A percentile compares a stretch with the other conserved stretches of the same genome.
Evolutionary conservation across 192 early-diverging fungal genomes (phyloP).

Genomic region (Linnemannia elongata): DNA sequence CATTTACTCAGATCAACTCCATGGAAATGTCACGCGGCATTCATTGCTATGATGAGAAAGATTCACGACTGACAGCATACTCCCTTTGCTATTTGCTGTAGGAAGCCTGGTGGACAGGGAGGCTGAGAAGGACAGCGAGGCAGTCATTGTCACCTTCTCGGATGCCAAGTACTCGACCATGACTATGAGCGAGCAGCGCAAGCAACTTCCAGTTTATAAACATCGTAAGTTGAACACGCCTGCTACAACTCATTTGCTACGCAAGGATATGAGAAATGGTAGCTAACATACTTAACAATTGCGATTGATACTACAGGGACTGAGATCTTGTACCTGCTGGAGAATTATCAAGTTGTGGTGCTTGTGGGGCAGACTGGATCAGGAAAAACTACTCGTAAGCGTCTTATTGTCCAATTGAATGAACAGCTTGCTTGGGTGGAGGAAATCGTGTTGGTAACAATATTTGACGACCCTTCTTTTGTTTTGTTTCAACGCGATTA

Average conservation of each 20-base stretch:
- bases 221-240: constrained; percentile 66
- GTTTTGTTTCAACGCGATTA: constrained; percentile 29
- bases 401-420: background rate
- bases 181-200: constrained; percentile 81
- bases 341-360: constrained; percentile 76
- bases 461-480: background rate
- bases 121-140: constrained; percentile 69
- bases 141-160: constrained; percentile 60
- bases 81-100: constrained; percentile 20
- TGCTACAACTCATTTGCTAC: too few species aligned
- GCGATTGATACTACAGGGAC: constrained; percentile 33
- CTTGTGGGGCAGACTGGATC: constrained; percentile 85
- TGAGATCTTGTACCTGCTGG: constrained; percentile 76
- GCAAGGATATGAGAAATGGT: background rate
- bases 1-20: background rate
- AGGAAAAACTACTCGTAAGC: constrained; percentile 86
- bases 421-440: background rate
- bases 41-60: background rate
- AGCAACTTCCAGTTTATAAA: constrained; percentile 90
- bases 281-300: background rate
- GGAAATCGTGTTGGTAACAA: background rate
- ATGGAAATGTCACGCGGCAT: background rate
- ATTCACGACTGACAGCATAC: background rate
- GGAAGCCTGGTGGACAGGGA: constrained; percentile 76
- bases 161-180: constrained; percentile 72